Percentiles rank a stretch among this genome's conserved stretches.
phyloP scores from a whole-genome alignment of 164 flowering plant species.

The Magnolia changhungtana region DNA sequence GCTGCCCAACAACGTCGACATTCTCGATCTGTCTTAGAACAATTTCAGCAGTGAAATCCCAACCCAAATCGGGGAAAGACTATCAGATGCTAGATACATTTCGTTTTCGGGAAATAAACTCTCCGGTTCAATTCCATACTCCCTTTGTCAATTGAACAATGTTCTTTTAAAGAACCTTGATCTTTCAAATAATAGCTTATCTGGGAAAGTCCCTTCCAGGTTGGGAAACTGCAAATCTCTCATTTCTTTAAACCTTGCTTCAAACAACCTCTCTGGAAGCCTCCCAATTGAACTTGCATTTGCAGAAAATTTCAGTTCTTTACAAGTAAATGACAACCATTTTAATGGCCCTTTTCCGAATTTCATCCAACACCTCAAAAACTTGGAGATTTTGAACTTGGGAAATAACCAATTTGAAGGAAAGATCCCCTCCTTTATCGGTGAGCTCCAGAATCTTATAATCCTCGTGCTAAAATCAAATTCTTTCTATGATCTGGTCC shows the following conservation, averaged over 20 bases:
- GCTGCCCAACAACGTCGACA: neutral
- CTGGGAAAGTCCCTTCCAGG: constrained; percentile 7
- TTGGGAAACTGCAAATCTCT: constrained; percentile 15
- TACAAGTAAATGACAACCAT: too few relatives aligned
- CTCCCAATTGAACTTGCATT: constrained; percentile 12
- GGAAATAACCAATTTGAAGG: constrained; percentile 5
- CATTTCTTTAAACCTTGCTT: constrained; percentile 10
- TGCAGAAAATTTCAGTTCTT: too few relatives aligned
- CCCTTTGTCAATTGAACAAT: constrained; percentile 12
- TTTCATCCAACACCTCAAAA: neutral
- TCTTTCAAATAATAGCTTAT: constrained; percentile 5
- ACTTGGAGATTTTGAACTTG: constrained; percentile 9
- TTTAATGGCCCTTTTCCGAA: too few relatives aligned
- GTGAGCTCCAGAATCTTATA: too few relatives aligned
- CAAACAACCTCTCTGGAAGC: constrained; percentile 12
- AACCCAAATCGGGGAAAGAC: neutral
- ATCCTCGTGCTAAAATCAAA: too few relatives aligned
- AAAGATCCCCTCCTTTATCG: too few relatives aligned
- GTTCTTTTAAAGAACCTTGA: constrained; percentile 12
- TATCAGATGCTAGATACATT: neutral
- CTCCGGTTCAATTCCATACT: neutral
- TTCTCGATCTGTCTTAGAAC: neutral
- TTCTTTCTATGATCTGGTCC: too few relatives aligned
- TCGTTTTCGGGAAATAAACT: constrained; percentile 1
- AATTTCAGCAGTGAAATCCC: neutral